Evolutionary conservation across 495 filamentous ascomycete genomes (phyloP).

Genomic region (Tuber brumale): DNA sequence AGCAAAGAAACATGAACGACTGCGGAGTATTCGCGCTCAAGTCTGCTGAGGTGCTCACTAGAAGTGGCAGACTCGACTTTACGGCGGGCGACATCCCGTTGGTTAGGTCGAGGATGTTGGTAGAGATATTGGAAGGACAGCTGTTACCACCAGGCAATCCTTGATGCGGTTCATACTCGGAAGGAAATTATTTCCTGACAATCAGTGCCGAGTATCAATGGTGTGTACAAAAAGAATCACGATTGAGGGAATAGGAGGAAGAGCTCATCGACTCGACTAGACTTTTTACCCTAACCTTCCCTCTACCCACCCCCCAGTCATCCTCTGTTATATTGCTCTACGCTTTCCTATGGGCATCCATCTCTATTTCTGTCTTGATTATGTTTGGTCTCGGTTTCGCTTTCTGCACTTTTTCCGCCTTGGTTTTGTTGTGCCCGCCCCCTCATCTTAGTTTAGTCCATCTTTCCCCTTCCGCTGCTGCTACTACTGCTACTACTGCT

Average conservation of each 20-base stretch:
- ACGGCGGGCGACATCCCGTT: conserved; percentile 23
- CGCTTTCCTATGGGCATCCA: background rate
- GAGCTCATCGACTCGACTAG: background rate
- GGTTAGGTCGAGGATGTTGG: conserved; percentile 30
- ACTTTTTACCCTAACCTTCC: background rate
- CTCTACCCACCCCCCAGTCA: background rate
- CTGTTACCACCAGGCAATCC: conserved; percentile 13
- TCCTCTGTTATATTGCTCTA: background rate
- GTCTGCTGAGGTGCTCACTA: conserved; percentile 34
- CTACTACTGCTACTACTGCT: background rate
- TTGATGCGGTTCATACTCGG: background rate
- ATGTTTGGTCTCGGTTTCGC: background rate
- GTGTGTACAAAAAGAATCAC: background rate
- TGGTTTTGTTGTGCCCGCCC: background rate
- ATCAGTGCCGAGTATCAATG: background rate
- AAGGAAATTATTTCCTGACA: background rate
- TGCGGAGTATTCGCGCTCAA: conserved; percentile 38
- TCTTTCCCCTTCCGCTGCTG: background rate
- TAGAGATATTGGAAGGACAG: conserved; percentile 23
- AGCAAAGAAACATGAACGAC: conserved; percentile 30
- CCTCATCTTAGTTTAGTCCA: background rate
- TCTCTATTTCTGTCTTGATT: background rate
- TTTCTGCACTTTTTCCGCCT: background rate
- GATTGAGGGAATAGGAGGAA: background rate
- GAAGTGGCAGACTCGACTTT: conserved; percentile 23